Percentiles rank a stretch among this genome's conserved stretches.
Conservation (phyloP, 805 yeast genomes). For the Suhomyces prunicola region DNA sequence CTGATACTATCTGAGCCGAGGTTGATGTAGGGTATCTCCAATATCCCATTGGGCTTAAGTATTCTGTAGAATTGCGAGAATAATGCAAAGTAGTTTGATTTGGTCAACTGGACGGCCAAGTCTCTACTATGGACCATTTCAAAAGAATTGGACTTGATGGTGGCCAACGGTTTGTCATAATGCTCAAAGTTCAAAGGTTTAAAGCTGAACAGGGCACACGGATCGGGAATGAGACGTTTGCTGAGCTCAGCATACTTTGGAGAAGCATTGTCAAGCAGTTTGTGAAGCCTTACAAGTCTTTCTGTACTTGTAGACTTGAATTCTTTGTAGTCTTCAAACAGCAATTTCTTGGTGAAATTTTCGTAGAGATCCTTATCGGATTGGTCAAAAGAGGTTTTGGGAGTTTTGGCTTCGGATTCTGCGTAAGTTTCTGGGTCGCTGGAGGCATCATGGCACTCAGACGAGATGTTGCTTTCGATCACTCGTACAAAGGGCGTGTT, state of each 20-base stretch:
- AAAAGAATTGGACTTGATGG: constrained; percentile 15
- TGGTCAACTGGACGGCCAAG: constrained; percentile 29
- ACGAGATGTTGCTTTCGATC: constrained; percentile 29
- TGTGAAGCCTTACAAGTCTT: constrained; percentile 18
- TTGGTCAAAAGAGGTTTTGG: constrained; percentile 17
- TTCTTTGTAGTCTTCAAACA: constrained; percentile 16
- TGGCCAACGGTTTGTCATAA: constrained; percentile 13
- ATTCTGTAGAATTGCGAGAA: constrained; percentile 34
- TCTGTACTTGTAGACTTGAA: constrained; percentile 15
- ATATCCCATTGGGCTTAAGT: constrained; percentile 31
- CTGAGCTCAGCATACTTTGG: constrained; percentile 14
- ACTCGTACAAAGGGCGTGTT: constrained; percentile 37
- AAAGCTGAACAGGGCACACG: constrained; percentile 15
- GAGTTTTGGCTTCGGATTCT: constrained; percentile 1
- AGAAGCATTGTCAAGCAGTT: constrained; percentile 18
- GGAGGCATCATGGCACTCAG: constrained; percentile 22
- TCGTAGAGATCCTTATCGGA: constrained; percentile 22
- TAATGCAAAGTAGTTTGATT: constrained; percentile 21
- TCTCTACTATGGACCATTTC: constrained; percentile 38
- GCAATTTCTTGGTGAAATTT: constrained; percentile 18
- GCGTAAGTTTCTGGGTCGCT: constrained; percentile 12
- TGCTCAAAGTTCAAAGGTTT: constrained; percentile 33
- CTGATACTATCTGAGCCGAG: constrained; percentile 11
- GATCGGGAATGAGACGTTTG: constrained; percentile 15
- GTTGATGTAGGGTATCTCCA: constrained; percentile 29